Conservation (phyloP, 148 eudicot species). For the Polygonum maritimum region DNA sequence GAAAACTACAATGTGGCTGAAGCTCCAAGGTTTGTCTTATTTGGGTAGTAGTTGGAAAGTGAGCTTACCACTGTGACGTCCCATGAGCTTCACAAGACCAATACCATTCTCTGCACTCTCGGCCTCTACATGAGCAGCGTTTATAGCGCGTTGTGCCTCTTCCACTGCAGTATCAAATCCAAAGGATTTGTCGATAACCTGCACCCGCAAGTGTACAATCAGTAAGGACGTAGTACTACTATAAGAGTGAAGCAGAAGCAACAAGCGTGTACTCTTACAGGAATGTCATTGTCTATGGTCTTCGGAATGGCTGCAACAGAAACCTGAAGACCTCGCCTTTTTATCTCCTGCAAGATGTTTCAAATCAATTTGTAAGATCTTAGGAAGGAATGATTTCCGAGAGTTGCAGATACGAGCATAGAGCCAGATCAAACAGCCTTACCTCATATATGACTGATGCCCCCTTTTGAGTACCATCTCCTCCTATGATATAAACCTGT, state of each 20-base stretch:
- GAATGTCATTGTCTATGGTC: constrained; percentile 91
- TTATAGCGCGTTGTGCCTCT: constrained; percentile 67
- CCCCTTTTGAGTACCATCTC: constrained; percentile 93
- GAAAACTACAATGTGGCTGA: background rate
- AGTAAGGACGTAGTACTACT: background rate
- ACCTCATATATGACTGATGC: constrained; percentile 83
- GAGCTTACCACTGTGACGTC: constrained; percentile 10
- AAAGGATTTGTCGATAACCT: constrained; percentile 90
- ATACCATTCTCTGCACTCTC: constrained; percentile 11
- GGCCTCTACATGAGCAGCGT: constrained; percentile 11
- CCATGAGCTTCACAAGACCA: constrained; percentile 14
- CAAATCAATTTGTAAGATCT: background rate
- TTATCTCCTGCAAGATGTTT: constrained; percentile 46
- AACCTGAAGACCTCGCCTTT: constrained; percentile 74
- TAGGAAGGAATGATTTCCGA: background rate
- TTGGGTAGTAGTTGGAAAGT: background rate
- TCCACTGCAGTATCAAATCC: constrained; percentile 94
- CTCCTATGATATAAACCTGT: constrained; percentile 92
- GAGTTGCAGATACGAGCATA: background rate
- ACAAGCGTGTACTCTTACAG: constrained; percentile 30
- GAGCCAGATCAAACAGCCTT: background rate
- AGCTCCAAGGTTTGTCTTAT: background rate
- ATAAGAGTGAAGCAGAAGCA: background rate
- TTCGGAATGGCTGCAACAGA: constrained; percentile 78
- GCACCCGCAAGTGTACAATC: background rate